Conservation (phyloP, 345 rosid species). For the Populus simonii region DNA sequence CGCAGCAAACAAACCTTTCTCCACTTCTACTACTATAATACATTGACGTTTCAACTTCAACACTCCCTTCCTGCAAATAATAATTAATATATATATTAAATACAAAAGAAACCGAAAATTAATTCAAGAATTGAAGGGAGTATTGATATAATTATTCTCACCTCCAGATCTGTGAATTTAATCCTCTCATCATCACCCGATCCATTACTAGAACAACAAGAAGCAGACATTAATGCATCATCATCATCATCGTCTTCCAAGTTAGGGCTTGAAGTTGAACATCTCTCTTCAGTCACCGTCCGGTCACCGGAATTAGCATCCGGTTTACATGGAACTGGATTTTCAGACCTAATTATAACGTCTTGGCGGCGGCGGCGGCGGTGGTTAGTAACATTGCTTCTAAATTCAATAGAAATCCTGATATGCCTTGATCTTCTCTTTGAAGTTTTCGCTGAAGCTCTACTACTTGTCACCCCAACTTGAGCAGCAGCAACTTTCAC, state of each 20-base stretch:
- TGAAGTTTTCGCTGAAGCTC: constrained; percentile 15
- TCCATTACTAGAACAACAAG: constrained; percentile 59
- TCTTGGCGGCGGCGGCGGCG: constrained; percentile 1
- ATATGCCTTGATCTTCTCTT: constrained; percentile 21
- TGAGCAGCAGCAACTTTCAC: constrained; percentile 27
- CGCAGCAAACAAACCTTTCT: constrained; percentile 33
- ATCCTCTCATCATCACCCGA: constrained; percentile 33
- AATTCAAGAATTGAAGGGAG: constrained; percentile 9
- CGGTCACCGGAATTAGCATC: constrained; percentile 4
- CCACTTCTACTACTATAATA: constrained; percentile 27
- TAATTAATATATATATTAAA: neutral
- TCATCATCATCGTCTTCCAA: constrained; percentile 14
- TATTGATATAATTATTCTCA: constrained; percentile 11
- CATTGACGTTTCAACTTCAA: constrained; percentile 54
- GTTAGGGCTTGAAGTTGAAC: constrained; percentile 27
- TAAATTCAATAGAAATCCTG: constrained; percentile 36
- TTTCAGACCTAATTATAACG: constrained; percentile 10
- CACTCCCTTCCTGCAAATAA: constrained; percentile 41
- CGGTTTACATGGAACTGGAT: neutral
- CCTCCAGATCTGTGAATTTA: constrained; percentile 55
- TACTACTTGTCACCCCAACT: constrained; percentile 32
- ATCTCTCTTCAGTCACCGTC: constrained; percentile 15
- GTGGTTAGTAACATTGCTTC: constrained; percentile 19
- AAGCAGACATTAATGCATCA: constrained; percentile 22
- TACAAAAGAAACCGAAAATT: constrained; percentile 16